A percentile compares a stretch with the other conserved stretches of the same genome.
phyloP scores from a whole-genome alignment of 108 stramenopile genomes.

The Skeletonema menzelii region DNA sequence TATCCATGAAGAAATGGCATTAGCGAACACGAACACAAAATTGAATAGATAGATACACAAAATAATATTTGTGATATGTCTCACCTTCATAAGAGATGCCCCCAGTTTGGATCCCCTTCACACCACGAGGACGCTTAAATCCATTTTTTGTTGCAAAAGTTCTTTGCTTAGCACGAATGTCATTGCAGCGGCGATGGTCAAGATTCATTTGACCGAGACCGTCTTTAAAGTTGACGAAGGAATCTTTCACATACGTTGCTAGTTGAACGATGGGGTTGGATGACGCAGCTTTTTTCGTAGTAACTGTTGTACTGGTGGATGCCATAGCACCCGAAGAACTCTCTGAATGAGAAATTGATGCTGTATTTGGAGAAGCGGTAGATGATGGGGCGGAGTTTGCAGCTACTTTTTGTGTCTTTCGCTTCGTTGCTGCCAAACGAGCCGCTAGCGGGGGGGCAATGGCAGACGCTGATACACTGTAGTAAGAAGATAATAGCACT shows the following conservation, averaged over 20 bases:
- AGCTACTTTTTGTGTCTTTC: background rate
- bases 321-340: background rate
- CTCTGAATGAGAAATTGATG: background rate
- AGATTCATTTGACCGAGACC: constrained; percentile 58
- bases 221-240: constrained; percentile 60
- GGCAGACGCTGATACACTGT: background rate
- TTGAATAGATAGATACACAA: background rate
- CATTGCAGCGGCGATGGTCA: constrained; percentile 73
- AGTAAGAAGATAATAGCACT: background rate
- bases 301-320: background rate
- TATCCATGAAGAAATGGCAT: constrained; percentile 33
- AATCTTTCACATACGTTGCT: constrained; percentile 67
- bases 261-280: constrained; percentile 61
- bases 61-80: background rate
- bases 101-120: constrained; percentile 34
- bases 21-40: constrained; percentile 5
- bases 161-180: constrained; percentile 63
- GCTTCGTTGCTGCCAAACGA: constrained; percentile 2
- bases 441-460: constrained; percentile 10
- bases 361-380: background rate
- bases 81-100: constrained; percentile 41
- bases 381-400: background rate
- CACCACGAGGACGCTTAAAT: constrained; percentile 26
- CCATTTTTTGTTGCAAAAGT: constrained; percentile 20
- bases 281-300: constrained; percentile 6